Conservation (phyloP, 345 rosid genomes). For the Bretschneidera sinensis region DNA sequence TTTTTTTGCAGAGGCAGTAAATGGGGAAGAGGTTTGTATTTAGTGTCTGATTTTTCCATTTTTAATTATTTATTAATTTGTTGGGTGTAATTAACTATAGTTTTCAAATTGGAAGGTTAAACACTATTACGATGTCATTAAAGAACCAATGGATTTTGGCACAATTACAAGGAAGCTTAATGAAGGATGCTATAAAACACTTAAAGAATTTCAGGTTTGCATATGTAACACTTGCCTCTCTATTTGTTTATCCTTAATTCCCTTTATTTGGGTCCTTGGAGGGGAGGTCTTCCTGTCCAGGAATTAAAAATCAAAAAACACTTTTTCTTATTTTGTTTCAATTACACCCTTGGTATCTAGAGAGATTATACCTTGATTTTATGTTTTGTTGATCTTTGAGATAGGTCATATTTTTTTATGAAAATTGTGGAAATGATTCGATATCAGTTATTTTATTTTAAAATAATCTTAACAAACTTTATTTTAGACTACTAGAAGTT, state of each 20-base stretch:
- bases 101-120: conserved; percentile 25
- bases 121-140: conserved; percentile 23
- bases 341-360: not conserved
- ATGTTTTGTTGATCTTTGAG: too few relatives aligned
- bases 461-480: too few relatives aligned
- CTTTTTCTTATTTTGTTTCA: conserved; percentile 7
- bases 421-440: too few relatives aligned
- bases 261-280: not conserved
- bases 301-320: conserved; percentile 5
- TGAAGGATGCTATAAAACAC: conserved; percentile 19
- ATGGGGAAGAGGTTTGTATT: conserved; percentile 23
- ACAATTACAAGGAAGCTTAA: conserved; percentile 25
- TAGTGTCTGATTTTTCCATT: conserved; percentile 1
- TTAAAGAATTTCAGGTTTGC: conserved; percentile 31
- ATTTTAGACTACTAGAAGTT: too few relatives aligned
- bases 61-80: not conserved
- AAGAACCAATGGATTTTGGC: conserved; percentile 36
- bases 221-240: not conserved
- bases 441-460: too few relatives aligned
- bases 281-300: not conserved
- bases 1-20: conserved; percentile 27
- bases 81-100: not conserved
- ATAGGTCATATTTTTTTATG: too few relatives aligned
- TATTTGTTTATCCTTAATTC: conserved; percentile 2
- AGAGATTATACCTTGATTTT: too few relatives aligned